Conservation (phyloP, 495 filamentous ascomycete genomes). For the Penicillium verhagenii region DNA sequence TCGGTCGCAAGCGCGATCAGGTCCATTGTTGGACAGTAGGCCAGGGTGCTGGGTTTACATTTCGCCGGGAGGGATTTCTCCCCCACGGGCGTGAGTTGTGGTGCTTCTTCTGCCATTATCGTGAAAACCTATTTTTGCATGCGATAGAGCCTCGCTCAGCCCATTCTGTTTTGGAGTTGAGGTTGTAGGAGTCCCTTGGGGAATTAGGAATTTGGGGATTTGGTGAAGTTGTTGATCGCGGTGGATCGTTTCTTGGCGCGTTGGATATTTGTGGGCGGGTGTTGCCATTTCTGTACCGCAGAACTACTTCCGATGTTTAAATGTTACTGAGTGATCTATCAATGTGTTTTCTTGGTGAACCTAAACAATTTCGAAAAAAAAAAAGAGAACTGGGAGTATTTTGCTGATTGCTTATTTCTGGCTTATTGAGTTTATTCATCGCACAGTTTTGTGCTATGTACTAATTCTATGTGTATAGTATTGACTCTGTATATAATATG, state of each 20-base stretch:
- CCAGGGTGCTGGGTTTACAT: slow-evolving; percentile 56
- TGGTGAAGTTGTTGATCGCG: slow-evolving; percentile 23
- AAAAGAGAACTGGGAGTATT: background rate
- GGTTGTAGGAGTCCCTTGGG: background rate
- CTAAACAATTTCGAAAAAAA: too few species aligned
- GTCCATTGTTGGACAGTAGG: slow-evolving; percentile 82
- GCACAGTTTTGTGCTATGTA: background rate
- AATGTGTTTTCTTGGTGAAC: too few species aligned
- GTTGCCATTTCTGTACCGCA: background rate
- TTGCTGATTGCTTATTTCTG: background rate
- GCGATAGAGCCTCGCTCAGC: slow-evolving; percentile 8
- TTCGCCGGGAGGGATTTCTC: slow-evolving; percentile 57
- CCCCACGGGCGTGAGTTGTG: slow-evolving; percentile 45
- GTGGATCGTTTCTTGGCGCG: slow-evolving; percentile 37
- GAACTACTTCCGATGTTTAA: too few species aligned
- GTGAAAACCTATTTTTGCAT: slow-evolving; percentile 5
- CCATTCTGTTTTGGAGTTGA: slow-evolving; percentile 20
- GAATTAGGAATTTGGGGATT: slow-evolving; percentile 7
- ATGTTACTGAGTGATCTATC: too few species aligned
- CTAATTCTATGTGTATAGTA: background rate
- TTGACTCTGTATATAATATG: background rate
- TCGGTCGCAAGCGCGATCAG: slow-evolving; percentile 69
- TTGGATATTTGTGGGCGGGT: slow-evolving; percentile 15
- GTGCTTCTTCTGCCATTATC: slow-evolving; percentile 30
- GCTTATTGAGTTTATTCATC: background rate